Evolutionary conservation across 805 yeast species (phyloP), one percentile per base, ranked within the genome.

Genomic region (Candida andamanensis): DNA sequence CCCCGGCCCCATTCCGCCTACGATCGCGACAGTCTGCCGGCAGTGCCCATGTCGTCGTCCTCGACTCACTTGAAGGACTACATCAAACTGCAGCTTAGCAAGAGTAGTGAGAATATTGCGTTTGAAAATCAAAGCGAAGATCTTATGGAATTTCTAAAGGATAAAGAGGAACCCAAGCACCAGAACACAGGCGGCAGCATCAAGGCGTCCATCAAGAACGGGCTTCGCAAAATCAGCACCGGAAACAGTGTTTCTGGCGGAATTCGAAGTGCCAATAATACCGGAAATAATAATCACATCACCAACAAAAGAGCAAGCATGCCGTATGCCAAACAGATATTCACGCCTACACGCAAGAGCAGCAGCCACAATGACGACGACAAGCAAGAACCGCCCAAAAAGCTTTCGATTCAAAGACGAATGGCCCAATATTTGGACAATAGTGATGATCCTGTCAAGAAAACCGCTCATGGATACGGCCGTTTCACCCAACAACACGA

Each of bases 391-490:
- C 37, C 44, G 11, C 43, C 41, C 4, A 48, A 48, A 37, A 56
- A 57, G 26, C 33, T 52, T 12, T 59, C 69, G 2, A 76, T 79
- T 26, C 80, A 76, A 44, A 58, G 71, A 35, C 63, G 83, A 42
- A 75, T 78, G 52, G 71, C 69, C 28, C 65, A 64, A 43, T 52
- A 77, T 34, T 63, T 54, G 37, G 61, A 65, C 39, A 54, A 55
- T 31, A 58, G 48, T 23, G 41, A 47, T n/a, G 71, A 73, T 9
- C 72, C 72, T 3, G 59, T 72, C 0, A 50, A 58, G 12, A 79
- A 74, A 45, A 78, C 90, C 0, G 95, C 95, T 0, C 55, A 67
- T 4, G 95, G 95, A 0, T 86, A 87, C 54, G 95, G 95, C 6
- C 75, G 76, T 50, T 84, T 72, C 49, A 78, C 89, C 0, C 80